These are phyloP conservation scores for Fusarium xylarioides DNA, from an alignment of 2,329 filamentous ascomycete species.

Conservation along the genomic window DNA sequence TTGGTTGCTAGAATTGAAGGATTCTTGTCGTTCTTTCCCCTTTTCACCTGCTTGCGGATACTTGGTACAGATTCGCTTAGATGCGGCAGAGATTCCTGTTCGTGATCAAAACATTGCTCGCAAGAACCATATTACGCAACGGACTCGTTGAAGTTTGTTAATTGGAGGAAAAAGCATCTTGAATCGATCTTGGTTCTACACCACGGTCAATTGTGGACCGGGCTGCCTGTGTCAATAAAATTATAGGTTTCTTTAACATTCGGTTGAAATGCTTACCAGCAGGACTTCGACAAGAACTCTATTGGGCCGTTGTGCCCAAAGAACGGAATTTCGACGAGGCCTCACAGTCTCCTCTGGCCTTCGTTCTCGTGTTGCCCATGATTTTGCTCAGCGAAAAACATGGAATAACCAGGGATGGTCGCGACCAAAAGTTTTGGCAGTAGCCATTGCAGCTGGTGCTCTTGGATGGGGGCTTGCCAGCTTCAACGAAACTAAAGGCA, in stretches of 20 bases:
- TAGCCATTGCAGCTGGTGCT: slow-evolving; percentile 52
- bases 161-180: not conserved
- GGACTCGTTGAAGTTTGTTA: not conserved
- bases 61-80: slow-evolving; percentile 28
- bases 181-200: slow-evolving; percentile 22
- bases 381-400: not conserved
- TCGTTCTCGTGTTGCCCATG: slow-evolving; percentile 8
- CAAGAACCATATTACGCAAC: not conserved
- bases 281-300: slow-evolving; percentile 29
- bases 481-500: slow-evolving; percentile 26
- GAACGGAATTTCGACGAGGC: slow-evolving; percentile 13
- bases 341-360: slow-evolving; percentile 21
- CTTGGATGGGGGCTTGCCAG: slow-evolving; percentile 54
- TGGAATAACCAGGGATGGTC: slow-evolving; percentile 38
- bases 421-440: slow-evolving; percentile 48
- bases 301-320: slow-evolving; percentile 25
- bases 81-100: slow-evolving; percentile 8
- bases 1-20: slow-evolving; percentile 9
- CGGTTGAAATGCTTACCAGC: slow-evolving; percentile 26
- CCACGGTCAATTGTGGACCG: slow-evolving; percentile 5
- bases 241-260: not conserved
- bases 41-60: slow-evolving; percentile 4
- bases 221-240: not conserved
- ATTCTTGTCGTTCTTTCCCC: slow-evolving; percentile 1
- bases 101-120: not conserved